A percentile compares a stretch with the other conserved stretches of the same genome.
Conservation (phyloP, 768 basidiomycete genomes). For the Kwoniella heveanensis region DNA sequence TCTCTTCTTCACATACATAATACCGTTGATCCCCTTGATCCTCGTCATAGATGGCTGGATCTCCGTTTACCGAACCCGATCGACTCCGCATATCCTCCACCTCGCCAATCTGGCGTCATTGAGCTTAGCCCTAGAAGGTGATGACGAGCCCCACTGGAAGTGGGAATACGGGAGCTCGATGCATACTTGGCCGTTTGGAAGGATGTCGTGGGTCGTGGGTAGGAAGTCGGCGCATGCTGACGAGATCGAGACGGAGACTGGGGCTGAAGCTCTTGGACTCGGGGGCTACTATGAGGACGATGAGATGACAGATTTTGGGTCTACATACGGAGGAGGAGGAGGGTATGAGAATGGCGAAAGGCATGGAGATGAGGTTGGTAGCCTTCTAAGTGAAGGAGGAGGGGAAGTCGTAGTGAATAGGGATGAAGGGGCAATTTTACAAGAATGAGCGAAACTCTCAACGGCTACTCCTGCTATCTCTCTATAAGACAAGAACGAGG, state of each 20-base stretch:
- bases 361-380: not conserved
- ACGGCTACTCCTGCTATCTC: no score
- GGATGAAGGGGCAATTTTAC: not conserved
- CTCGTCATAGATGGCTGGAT: constrained; percentile 50
- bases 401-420: not conserved
- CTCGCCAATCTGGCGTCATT: constrained; percentile 29
- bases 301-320: no score
- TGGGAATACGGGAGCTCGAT: constrained; percentile 44
- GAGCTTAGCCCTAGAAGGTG: constrained; percentile 32
- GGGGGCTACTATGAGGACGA: no score
- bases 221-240: constrained; percentile 11
- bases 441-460: no score
- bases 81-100: constrained; percentile 36
- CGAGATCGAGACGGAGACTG: not conserved
- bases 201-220: constrained; percentile 41
- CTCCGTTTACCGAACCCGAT: constrained; percentile 42
- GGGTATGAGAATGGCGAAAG: constrained; percentile 4
- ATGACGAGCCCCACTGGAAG: constrained; percentile 40
- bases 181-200: constrained; percentile 40
- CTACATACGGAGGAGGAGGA: no score
- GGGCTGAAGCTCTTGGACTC: no score
- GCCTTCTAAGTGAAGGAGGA: constrained; percentile 2
- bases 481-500: no score
- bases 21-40: constrained; percentile 51
- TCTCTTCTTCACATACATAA: constrained; percentile 51